These are phyloP conservation scores for Flaveria robusta DNA, from an alignment of 129 eudicot genomes.

Conservation along the genomic window DNA sequence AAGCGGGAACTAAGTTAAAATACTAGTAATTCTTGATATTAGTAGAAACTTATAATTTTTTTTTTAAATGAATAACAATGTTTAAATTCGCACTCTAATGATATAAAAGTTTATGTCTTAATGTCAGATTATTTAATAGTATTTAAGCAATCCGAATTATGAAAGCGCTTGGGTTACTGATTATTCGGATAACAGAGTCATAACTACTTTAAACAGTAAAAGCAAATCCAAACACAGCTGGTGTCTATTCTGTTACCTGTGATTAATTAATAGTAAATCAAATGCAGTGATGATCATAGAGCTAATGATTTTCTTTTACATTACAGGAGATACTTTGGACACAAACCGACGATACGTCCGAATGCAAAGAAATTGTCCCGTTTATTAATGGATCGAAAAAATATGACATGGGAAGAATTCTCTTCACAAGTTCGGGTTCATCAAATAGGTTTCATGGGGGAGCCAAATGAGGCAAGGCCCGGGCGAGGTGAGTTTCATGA, in stretches of 20 bases:
- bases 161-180: neutral
- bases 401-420: constrained; percentile 79
- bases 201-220: neutral
- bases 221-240: neutral
- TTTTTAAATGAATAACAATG: too few relatives aligned
- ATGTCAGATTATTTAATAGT: too few relatives aligned
- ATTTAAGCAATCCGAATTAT: neutral
- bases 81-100: too few relatives aligned
- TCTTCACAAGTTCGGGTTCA: constrained; percentile 42
- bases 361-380: constrained; percentile 64
- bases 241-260: neutral
- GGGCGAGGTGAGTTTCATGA: constrained; percentile 90
- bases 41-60: too few relatives aligned
- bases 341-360: constrained; percentile 84
- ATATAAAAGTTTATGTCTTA: too few relatives aligned
- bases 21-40: too few relatives aligned
- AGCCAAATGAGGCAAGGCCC: constrained; percentile 70
- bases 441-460: constrained; percentile 88
- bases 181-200: too few relatives aligned
- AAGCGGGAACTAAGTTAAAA: too few relatives aligned
- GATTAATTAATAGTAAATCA: neutral
- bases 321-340: constrained; percentile 85
- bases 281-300: neutral
- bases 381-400: constrained; percentile 55
- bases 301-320: neutral